Base-by-base conservation (phyloP, 2,329 filamentous ascomycete genomes). In the Claviceps citrina region DNA sequence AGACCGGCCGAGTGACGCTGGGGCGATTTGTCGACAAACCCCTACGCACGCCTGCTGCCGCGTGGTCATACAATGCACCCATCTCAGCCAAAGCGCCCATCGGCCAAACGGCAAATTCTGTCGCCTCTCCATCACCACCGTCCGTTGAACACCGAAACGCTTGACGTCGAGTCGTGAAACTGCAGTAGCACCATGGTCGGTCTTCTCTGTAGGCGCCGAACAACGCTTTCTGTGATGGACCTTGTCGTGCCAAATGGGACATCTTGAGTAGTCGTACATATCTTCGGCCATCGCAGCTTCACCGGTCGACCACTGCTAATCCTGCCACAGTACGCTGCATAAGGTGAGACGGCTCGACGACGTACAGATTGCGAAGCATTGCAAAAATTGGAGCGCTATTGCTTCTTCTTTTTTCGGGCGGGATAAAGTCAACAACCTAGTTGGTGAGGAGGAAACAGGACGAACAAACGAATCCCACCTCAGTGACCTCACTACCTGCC, bases 41-140 rank as follows among this genome's bases (percentile, higher is more conserved):
- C 10, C 10, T 27, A 13, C 26, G 26, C 6, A 27, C 10, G 26
- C 26, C 4, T 27, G 26, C 22, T 24, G 8, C 8, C 22, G 22
- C 22, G 22, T 24, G 5, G 22, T 24, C 22, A 8, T 24, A 24
- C 22, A 5, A 24, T 8, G 5, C 22, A 8, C 8, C 22, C 22
- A 24, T 36, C 41, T 36, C 27, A 36, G 31, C 10, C 41, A 31
- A 26, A 20, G 20, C 39, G 39, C 43, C 39, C 37, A 33, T 36
- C 35, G 31, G 40, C 40, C 40, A 24, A 42, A 42, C 34, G 24
- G 35, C 40, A 36, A 36, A n/a, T n/a, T 13, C 24, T 31, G 22
- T 8, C 7, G 20, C 10, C 22, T n/a, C 31, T 31, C 16, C 12
- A 15, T 31, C 30, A 26, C n/a, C 9, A 9, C n/a, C 8, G 8